Percentiles rank a stretch among this genome's conserved stretches.
Evolutionary conservation across 495 filamentous ascomycete genomes (phyloP).

Genomic region (Lichina pygmaea): DNA sequence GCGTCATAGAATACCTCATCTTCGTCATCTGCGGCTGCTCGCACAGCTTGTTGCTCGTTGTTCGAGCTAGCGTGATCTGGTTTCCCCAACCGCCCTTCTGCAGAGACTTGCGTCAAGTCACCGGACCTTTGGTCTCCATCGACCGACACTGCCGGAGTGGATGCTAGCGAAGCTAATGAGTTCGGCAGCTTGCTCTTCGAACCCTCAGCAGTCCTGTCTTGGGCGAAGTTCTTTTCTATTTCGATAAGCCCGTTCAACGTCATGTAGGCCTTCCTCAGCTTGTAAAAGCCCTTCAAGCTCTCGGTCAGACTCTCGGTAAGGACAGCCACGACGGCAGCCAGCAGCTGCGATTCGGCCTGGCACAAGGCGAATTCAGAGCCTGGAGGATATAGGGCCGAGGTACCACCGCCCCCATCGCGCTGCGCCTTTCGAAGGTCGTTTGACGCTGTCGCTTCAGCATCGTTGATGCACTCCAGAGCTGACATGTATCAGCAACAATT

Average conservation of each 20-base stretch:
- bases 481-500: slow-evolving; percentile 3
- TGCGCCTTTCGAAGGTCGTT: slow-evolving; percentile 53
- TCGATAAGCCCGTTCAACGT: slow-evolving; percentile 52
- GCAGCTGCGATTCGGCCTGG: slow-evolving; percentile 59
- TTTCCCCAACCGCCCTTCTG: too few relatives aligned
- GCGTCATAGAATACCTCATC: background rate
- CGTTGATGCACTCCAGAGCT: slow-evolving; percentile 45
- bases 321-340: slow-evolving; percentile 69
- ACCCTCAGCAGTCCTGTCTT: background rate
- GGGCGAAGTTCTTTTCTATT: slow-evolving; percentile 29
- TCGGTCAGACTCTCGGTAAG: slow-evolving; percentile 86
- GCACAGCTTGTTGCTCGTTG: background rate
- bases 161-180: background rate
- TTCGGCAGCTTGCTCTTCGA: background rate
- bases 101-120: background rate
- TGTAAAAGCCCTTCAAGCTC: slow-evolving; percentile 76
- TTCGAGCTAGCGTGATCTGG: too few relatives aligned
- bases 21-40: background rate
- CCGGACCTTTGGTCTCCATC: background rate
- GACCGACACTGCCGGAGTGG: background rate
- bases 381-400: slow-evolving; percentile 42
- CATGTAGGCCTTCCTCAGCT: slow-evolving; percentile 67
- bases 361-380: slow-evolving; percentile 68
- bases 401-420: slow-evolving; percentile 20
- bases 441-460: slow-evolving; percentile 56